Evolutionary conservation across 1,284 basidiomycete genomes (phyloP).

Genomic region (Marasmius sp.): DNA sequence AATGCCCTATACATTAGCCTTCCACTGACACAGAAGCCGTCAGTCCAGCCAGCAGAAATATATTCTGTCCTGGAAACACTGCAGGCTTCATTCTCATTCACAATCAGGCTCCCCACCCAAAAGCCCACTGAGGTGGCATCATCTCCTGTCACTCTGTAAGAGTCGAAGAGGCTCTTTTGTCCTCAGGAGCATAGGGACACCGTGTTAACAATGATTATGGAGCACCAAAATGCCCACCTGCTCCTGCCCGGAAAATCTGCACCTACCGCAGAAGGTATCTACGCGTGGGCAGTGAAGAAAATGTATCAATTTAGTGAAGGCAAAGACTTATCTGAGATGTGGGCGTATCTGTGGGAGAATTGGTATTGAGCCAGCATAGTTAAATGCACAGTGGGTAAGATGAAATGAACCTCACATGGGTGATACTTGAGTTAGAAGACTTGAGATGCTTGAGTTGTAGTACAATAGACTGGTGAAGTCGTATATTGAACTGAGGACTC

Average conservation of each 20-base stretch:
- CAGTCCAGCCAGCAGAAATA: no score
- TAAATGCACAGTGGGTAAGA: no score
- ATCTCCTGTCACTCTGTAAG: background rate
- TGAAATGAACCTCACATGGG: no score
- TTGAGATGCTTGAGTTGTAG: no score
- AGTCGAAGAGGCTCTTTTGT: conserved; percentile 14
- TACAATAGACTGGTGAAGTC: no score
- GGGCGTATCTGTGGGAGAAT: conserved; percentile 33
- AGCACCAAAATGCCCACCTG: conserved; percentile 29
- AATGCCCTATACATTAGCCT: background rate
- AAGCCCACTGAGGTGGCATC: background rate
- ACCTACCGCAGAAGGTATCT: conserved; percentile 22
- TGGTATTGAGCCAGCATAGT: no score
- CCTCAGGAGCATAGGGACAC: background rate
- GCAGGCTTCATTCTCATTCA: background rate
- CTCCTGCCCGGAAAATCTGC: conserved; percentile 25
- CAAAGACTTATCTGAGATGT: conserved; percentile 23
- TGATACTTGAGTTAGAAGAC: no score
- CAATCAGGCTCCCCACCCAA: background rate
- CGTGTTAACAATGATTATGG: conserved; percentile 23
- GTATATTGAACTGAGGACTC: no score
- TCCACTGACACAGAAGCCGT: background rate
- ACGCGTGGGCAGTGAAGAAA: conserved; percentile 25
- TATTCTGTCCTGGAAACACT: no score
- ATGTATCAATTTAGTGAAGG: conserved; percentile 27